Base-by-base conservation (phyloP, 441 rosid genomes). In the Gossypium davidsonii region DNA sequence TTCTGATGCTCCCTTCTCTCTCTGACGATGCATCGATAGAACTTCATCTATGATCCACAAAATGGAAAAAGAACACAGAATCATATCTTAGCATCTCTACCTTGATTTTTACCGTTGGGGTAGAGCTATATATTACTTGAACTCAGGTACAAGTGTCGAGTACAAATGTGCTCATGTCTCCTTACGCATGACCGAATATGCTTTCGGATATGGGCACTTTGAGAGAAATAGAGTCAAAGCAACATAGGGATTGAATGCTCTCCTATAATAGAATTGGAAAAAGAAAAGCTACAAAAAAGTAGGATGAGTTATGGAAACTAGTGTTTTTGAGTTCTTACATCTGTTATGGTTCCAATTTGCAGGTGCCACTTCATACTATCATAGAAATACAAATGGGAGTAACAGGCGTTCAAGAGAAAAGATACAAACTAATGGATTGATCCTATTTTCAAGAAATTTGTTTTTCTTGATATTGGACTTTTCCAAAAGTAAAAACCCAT, bases 381-480 rank as follows among this genome's bases (percentile, higher is more conserved):
- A 95, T 95, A 78, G 98, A 95, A 89, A 95, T 93, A 84, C 98
- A 95, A 73, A 95, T 96, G 97, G 99, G 99, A 76, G 99, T 93
- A 60, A 81, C 99, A 0, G 99, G 99, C 5, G 97, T 96, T 68
- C 98, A 95, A 78, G 98, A 93, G 89, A 93, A 95, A 83, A 84
- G 97, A 75, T 93, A 93, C 85, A 93, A 93, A 77, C 98, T 95
- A 87, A 93, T 95, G 99, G 97, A 95, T 79, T 94, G 83, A 85
- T 34, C 12, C 15, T 5, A 12, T 1, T 69, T 12, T 25, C 51
- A 63, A 78, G 68, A 14, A 20, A 62, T 67, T 18, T 6, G 34
- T 28, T 25, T 63, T 12, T 67, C 44, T 23, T 42, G 39, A 57
- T 18, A 15, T 2, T 18, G 14, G 11, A 18, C 4, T 12, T 71